Evolutionary conservation across 805 yeast genomes (phyloP), one percentile per base, ranked within the genome.

Genomic region (Kodamaea hsintzibuensis): DNA sequence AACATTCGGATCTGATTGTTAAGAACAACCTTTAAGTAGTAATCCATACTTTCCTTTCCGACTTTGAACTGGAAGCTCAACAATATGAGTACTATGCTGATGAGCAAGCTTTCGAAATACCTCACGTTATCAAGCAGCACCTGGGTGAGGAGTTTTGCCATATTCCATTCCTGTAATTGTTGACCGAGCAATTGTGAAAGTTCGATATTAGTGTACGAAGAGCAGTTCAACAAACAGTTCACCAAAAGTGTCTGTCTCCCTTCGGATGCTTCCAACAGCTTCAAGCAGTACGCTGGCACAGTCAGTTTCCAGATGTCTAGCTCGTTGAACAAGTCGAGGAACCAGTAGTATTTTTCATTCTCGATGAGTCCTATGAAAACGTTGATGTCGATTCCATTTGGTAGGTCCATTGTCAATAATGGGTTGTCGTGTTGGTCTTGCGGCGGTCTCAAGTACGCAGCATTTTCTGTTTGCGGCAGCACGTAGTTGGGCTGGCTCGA

Each of bases 321-420:
- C n/a, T 71, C 78, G 49, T 75, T 75, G 54, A 73, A 73, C 25
- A 75, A 55, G 58, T 75, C 80, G 17, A 75, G 59, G 8, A 75
- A 45, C 77, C 78, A 73, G 57, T 67, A 68, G 51, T 71, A 73
- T 46, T 65, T 65, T 50, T 73, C 73, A n/a, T 57, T 55, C 35
- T 70, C 72, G n/a, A 73, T 55, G 40, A 72, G 52, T 14, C 56
- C 51, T 10, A 70, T 62, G 39, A 65, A 67, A 14, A 43, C 42
- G 8, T 60, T 57, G 2, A 61, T 59, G 40, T 64, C 65, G 8
- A 62, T 44, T n/a, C 60, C 58, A 14, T 44, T 52, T 5, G 61
- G 56, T 13, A 50, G 48, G 17, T 48, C 49, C 25, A 43, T 43
- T 12, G 52, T 49, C 13, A 30, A 27, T 9, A 39, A 38, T 9